Conservation (phyloP, 2,329 filamentous ascomycete species). For the Aspergillus eucalypticola region DNA sequence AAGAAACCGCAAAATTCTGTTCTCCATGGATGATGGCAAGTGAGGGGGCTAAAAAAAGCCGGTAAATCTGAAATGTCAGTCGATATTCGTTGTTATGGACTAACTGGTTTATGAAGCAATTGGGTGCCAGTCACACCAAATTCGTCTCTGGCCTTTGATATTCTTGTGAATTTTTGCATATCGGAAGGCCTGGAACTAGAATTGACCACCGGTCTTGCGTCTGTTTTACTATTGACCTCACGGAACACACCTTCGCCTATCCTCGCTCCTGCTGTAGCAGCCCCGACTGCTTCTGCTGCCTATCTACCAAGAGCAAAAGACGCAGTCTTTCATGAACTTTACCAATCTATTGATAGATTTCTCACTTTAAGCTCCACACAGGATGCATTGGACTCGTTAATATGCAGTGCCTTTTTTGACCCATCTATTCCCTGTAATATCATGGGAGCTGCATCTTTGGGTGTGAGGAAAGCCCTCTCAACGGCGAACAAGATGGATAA, state of each 20-base stretch:
- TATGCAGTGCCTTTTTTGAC: slow-evolving; percentile 27
- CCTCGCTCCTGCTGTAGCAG: background rate
- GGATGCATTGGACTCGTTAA: slow-evolving; percentile 25
- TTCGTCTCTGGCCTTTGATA: slow-evolving; percentile 7
- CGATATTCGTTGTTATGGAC: background rate
- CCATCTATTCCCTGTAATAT: slow-evolving; percentile 26
- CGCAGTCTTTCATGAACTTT: background rate
- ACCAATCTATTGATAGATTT: background rate
- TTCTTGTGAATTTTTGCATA: background rate
- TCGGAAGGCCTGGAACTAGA: slow-evolving; percentile 6
- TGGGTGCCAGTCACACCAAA: background rate
- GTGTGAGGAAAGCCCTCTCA: slow-evolving; percentile 17
- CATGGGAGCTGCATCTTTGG: slow-evolving; percentile 20
- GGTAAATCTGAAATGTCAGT: background rate
- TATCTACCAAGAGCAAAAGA: background rate
- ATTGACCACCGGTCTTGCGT: background rate
- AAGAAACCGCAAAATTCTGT: background rate
- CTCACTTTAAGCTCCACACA: slow-evolving; percentile 21
- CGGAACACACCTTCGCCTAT: background rate
- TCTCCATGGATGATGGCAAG: slow-evolving; percentile 10
- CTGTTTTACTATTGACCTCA: slow-evolving; percentile 4
- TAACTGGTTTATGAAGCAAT: background rate
- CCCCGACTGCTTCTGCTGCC: background rate
- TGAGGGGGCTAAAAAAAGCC: background rate
- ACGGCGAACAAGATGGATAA: background rate